phyloP scores from a whole-genome alignment of 2,329 filamentous ascomycete genomes.

The Trichophyton mentagrophytes region DNA sequence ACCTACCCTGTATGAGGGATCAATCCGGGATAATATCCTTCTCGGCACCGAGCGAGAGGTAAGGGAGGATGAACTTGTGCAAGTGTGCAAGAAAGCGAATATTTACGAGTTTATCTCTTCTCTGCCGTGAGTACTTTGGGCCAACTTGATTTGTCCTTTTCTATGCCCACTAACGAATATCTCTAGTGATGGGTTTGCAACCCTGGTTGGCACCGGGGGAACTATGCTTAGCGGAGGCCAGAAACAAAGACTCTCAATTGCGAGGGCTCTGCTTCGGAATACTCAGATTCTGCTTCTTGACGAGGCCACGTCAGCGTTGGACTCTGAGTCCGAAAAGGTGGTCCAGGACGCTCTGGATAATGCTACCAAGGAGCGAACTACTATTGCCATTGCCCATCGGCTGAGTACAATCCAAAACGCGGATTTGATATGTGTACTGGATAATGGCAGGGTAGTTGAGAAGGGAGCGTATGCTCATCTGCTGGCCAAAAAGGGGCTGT shows the following conservation, averaged over 20 bases:
- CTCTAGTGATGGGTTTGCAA: neutral
- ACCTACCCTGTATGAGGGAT: slow-evolving; percentile 84
- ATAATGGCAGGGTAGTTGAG: neutral
- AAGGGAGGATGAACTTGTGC: slow-evolving; percentile 57
- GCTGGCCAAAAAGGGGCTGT: neutral
- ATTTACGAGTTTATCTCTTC: slow-evolving; percentile 81
- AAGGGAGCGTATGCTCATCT: slow-evolving; percentile 13
- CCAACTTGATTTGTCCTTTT: slow-evolving; percentile 40
- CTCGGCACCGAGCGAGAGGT: slow-evolving; percentile 57
- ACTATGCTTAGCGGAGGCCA: neutral
- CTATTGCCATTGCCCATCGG: neutral
- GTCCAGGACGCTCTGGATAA: neutral
- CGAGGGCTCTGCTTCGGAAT: neutral
- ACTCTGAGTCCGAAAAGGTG: neutral
- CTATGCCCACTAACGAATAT: slow-evolving; percentile 37
- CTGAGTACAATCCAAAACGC: neutral
- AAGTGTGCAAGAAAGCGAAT: slow-evolving; percentile 77
- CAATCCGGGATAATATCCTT: slow-evolving; percentile 78
- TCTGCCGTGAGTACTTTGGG: slow-evolving; percentile 43
- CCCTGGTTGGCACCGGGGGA: neutral
- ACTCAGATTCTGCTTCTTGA: neutral
- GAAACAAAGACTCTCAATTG: neutral
- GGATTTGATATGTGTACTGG: neutral
- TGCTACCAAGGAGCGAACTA: neutral
- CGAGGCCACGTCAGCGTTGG: neutral